Evolutionary conservation across 768 basidiomycete genomes (phyloP), one percentile per base, ranked within the genome.

Genomic region (Suillus ampliporus): DNA sequence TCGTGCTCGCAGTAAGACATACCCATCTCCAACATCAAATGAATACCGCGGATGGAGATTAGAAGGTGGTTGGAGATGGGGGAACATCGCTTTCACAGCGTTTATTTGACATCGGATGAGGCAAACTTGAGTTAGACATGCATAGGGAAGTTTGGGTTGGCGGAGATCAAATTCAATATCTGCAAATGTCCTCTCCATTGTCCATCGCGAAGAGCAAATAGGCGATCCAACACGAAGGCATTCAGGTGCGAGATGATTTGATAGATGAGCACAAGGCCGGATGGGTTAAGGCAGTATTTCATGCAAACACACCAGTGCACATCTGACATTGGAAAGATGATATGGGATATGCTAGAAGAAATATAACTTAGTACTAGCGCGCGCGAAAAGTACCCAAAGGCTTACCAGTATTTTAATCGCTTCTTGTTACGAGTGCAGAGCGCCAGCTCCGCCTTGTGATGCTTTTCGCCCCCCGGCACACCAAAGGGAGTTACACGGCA

Each of bases 131-230:
- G 75, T 34, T 3, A 77, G 65, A 51, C 76, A 76, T 3, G 65
- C 63, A 51, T 61, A 74, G 2, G 68, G 64, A 40, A 74, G 60
- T 0, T 65, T 71, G 10, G 57, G 70, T 43, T 72, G 71, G 5
- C 59, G 43, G 8, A 75, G 69, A 43, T 77, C 71, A 28, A 62
- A 41, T 3, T 69, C 71, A 53, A 75, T 67, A 23, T 68, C 72
- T 5, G 74, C 68, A 37, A 76, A 72, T 1, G 68, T 69, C 0
- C 64, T 23, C 47, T 77, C 75, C 60, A 78, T 66, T 0, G 67
- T 70, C 71, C 71, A 78, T 50, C 77, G 75, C 4, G 76, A 57
- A 46, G 65, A 68, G 23, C 63, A 67, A 19, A 64, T 65, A 3
- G 61, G 60, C 0, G 72, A 72, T 0, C 77, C 72, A 8, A 65